These are phyloP conservation scores for Yamadazyma kitorensis DNA, from an alignment of 805 yeast genomes.

Conservation along the genomic window DNA sequence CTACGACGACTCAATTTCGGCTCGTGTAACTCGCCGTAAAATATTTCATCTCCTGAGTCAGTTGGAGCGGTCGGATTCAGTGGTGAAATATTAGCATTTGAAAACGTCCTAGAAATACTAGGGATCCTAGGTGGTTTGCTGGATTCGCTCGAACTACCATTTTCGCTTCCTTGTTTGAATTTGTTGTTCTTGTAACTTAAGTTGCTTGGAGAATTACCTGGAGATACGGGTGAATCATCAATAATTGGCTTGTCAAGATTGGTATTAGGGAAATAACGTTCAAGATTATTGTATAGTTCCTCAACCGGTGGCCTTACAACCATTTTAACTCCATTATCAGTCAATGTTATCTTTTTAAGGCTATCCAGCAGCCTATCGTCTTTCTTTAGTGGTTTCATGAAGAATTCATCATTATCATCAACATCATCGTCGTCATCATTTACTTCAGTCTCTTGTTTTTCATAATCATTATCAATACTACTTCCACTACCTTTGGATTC, in stretches of 20 bases:
- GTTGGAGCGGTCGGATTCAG: constrained; percentile 17
- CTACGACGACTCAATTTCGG: constrained; percentile 49
- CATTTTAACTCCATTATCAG: constrained; percentile 36
- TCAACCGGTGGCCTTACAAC: constrained; percentile 94
- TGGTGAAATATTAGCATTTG: constrained; percentile 42
- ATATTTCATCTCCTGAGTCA: constrained; percentile 31
- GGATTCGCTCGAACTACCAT: too few relatives aligned
- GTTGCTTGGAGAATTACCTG: constrained; percentile 19
- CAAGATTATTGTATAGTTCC: constrained; percentile 87
- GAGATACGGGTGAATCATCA: constrained; percentile 62
- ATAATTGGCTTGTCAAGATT: constrained; percentile 90
- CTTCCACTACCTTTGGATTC: constrained; percentile 5
- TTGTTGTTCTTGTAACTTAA: background rate
- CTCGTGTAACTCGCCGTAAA: constrained; percentile 33
- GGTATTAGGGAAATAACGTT: constrained; percentile 86
- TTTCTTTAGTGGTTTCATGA: constrained; percentile 45
- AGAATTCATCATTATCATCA: constrained; percentile 50
- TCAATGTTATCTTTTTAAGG: background rate
- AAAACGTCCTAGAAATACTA: constrained; percentile 40
- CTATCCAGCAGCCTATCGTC: too few relatives aligned
- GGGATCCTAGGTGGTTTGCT: constrained; percentile 23
- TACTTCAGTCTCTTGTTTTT: background rate
- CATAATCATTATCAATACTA: background rate
- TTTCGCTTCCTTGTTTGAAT: too few relatives aligned
- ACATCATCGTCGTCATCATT: constrained; percentile 4